Evolutionary conservation across 2,329 filamentous ascomycete genomes (phyloP).

Genomic region (Pseudocercospora macadamiae): DNA sequence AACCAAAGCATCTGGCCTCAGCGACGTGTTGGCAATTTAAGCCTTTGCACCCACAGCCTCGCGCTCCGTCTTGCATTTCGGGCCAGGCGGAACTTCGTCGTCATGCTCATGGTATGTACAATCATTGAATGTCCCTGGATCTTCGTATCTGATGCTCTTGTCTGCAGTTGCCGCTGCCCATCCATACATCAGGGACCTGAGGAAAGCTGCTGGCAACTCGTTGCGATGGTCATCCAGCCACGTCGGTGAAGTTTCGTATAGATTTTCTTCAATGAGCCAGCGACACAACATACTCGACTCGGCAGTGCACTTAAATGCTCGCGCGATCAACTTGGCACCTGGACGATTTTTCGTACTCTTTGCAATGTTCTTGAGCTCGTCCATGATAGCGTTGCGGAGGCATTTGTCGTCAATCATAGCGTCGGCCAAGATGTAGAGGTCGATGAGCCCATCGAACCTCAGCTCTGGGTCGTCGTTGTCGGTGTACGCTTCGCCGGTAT

Average conservation of each 20-base stretch:
- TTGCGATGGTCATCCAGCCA: slow-evolving; percentile 4
- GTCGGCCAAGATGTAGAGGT: slow-evolving; percentile 17
- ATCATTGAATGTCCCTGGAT: not conserved
- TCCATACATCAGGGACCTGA: slow-evolving; percentile 1
- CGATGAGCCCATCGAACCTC: not conserved
- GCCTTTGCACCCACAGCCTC: too few relatives aligned
- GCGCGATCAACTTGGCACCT: not conserved
- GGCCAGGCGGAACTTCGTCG: slow-evolving; percentile 11
- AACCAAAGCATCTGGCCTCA: too few relatives aligned
- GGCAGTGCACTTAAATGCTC: not conserved
- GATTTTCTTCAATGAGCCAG: slow-evolving; percentile 5
- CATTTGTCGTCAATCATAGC: slow-evolving; percentile 1
- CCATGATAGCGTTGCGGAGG: slow-evolving; percentile 16
- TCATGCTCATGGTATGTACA: slow-evolving; percentile 23
- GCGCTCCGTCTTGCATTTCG: too few relatives aligned
- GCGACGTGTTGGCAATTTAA: too few relatives aligned
- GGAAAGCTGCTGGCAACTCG: not conserved
- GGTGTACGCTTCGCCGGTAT: not conserved
- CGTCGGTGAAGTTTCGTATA: not conserved
- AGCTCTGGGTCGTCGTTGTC: not conserved
- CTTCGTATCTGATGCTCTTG: not conserved
- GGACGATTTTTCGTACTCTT: not conserved
- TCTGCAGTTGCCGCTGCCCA: slow-evolving; percentile 11
- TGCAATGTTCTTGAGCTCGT: slow-evolving; percentile 1
- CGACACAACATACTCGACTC: slow-evolving; percentile 6